Evolutionary conservation across 2,329 filamentous ascomycete species (phyloP).

Genomic region (Fusarium guadeloupense): DNA sequence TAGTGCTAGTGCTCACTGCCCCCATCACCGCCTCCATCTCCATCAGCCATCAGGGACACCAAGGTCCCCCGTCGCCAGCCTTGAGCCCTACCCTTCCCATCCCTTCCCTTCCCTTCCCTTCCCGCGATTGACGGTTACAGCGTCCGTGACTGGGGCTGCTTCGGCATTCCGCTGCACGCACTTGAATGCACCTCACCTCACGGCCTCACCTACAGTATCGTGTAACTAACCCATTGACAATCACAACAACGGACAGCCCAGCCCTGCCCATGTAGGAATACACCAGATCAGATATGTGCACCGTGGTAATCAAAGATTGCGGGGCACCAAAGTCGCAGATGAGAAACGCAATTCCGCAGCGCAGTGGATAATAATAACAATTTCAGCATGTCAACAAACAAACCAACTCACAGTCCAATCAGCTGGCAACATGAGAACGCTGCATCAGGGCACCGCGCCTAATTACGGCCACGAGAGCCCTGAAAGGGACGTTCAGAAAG

Average conservation of each 20-base stretch:
- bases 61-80: conserved; percentile 26
- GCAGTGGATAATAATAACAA: conserved; percentile 45
- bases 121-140: conserved; percentile 23
- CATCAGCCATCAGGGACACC: conserved; percentile 1
- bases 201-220: background rate
- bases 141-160: conserved; percentile 21
- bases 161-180: conserved; percentile 33
- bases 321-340: conserved; percentile 33
- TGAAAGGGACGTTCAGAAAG: conserved; percentile 29
- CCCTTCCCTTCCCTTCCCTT: conserved; percentile 25
- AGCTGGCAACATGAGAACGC: conserved; percentile 16
- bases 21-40: conserved; percentile 23
- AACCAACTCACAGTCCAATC: conserved; percentile 35
- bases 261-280: conserved; percentile 17
- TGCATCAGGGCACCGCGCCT: conserved; percentile 35
- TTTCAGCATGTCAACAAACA: conserved; percentile 44
- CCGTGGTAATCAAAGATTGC: conserved; percentile 32
- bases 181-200: conserved; percentile 20
- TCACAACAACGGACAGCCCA: conserved; percentile 11
- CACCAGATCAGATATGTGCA: conserved; percentile 28
- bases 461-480: conserved; percentile 30
- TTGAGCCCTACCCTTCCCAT: conserved; percentile 25
- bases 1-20: conserved; percentile 43
- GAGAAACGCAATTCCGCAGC: conserved; percentile 36
- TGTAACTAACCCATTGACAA: background rate